Percentiles rank a stretch among this genome's conserved stretches.
phyloP scores from a whole-genome alignment of 1,284 basidiomycete genomes.

The Cerioporus squamosus region DNA sequence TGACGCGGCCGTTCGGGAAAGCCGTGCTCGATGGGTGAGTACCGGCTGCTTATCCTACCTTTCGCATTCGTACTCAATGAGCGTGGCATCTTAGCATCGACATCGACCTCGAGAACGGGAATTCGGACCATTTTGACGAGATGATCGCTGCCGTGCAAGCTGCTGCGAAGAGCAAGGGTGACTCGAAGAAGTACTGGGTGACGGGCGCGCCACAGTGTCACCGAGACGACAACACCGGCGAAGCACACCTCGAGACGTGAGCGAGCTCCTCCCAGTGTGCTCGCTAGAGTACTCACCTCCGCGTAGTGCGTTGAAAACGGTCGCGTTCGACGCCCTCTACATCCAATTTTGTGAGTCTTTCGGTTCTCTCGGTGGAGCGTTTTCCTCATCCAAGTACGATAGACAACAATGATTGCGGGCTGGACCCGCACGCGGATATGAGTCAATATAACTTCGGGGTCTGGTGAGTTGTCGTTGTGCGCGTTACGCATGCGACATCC shows the following conservation, averaged over 20 bases:
- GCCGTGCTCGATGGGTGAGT: slow-evolving; percentile 68
- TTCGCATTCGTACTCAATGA: not conserved
- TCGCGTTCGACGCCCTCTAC: slow-evolving; percentile 63
- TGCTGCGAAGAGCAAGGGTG: slow-evolving; percentile 44
- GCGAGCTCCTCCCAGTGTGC: not conserved
- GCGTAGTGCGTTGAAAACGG: slow-evolving; percentile 49
- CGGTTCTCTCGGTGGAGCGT: not conserved
- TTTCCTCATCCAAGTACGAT: not conserved
- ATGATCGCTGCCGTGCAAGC: slow-evolving; percentile 57
- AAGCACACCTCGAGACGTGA: slow-evolving; percentile 52
- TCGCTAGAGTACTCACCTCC: not conserved
- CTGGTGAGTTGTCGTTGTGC: slow-evolving; percentile 41
- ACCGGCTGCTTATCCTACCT: not conserved
- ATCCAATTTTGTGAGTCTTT: slow-evolving; percentile 55
- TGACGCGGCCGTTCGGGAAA: slow-evolving; percentile 58
- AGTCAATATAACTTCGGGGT: slow-evolving; percentile 53
- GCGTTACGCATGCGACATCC: not conserved
- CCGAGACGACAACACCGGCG: no score
- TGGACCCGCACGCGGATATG: slow-evolving; percentile 42
- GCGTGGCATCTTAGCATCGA: slow-evolving; percentile 44
- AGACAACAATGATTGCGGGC: slow-evolving; percentile 62
- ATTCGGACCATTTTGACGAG: slow-evolving; percentile 49
- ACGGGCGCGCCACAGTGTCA: slow-evolving; percentile 71
- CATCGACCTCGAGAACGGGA: slow-evolving; percentile 69
- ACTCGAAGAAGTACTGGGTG: slow-evolving; percentile 63